Percentiles rank a stretch among this genome's conserved stretches.
phyloP scores from a whole-genome alignment of 176 grass and related monocot species.

The Triticum urartu region DNA sequence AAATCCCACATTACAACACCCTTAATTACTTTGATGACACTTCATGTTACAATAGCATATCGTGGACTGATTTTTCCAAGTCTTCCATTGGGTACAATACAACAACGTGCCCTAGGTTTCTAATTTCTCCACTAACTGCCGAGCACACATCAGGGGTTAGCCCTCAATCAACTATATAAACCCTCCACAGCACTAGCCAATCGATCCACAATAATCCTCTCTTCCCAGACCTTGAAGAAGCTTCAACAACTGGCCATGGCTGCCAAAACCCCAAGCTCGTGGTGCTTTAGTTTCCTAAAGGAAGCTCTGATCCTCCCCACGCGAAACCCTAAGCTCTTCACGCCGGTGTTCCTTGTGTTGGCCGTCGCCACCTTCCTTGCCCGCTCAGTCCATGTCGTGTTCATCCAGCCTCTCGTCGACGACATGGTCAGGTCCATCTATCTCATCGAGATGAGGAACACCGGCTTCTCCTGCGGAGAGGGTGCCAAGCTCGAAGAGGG shows the following conservation, averaged over 20 bases:
- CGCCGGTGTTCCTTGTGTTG: not conserved
- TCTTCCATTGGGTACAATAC: not conserved
- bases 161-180: not conserved
- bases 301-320: slow-evolving; percentile 28
- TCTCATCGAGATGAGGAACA: not conserved
- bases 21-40: too few species aligned
- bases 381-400: not conserved
- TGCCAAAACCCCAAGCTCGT: not conserved
- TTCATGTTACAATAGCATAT: not conserved
- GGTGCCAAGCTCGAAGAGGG: not conserved
- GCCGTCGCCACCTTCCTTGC: not conserved
- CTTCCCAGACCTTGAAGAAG: not conserved
- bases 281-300: slow-evolving; percentile 19
- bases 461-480: not conserved
- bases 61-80: not conserved
- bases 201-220: not conserved
- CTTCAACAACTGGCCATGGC: slow-evolving; percentile 9
- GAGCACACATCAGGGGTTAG: not conserved
- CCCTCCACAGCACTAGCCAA: not conserved
- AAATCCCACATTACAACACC: not conserved
- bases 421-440: not conserved
- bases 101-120: not conserved
- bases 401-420: not conserved
- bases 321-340: slow-evolving; percentile 25
- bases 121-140: not conserved